Conservation (phyloP, 345 rosid genomes). For the Syzygium aqueum region DNA sequence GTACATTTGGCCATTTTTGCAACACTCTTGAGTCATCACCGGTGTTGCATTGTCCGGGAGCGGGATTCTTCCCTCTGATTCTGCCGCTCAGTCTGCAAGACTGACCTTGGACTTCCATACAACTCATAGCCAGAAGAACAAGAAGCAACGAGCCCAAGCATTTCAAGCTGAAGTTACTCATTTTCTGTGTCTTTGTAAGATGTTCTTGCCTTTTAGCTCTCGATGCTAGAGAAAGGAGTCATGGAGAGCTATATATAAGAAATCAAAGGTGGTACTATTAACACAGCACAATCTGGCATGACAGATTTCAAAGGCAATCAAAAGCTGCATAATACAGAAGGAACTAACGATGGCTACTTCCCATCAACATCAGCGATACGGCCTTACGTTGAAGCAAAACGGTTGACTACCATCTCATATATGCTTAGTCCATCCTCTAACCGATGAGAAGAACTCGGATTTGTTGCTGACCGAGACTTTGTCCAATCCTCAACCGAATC, state of each 20-base stretch:
- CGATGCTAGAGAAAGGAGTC: neutral
- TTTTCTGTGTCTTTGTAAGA: neutral
- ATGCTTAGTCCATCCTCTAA: neutral
- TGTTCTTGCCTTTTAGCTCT: neutral
- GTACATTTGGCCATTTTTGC: constrained; percentile 15
- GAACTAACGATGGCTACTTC: neutral
- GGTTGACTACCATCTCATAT: neutral
- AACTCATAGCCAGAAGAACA: neutral
- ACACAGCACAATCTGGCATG: neutral
- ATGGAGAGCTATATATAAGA: neutral
- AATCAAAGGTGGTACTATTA: neutral
- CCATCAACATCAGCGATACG: neutral
- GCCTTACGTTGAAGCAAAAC: neutral
- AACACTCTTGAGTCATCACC: constrained; percentile 17
- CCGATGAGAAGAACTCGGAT: neutral
- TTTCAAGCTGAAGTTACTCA: neutral
- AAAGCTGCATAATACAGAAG: neutral
- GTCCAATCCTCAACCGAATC: neutral
- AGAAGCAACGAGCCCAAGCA: neutral
- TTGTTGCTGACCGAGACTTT: neutral
- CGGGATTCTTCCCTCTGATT: constrained; percentile 14
- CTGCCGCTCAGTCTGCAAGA: constrained; percentile 17
- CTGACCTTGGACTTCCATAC: neutral
- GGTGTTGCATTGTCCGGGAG: constrained; percentile 20
- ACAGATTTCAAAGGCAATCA: neutral